These are phyloP conservation scores for Suhomyces maxii DNA, from an alignment of 1,139 yeast genomes.

Conservation along the genomic window DNA sequence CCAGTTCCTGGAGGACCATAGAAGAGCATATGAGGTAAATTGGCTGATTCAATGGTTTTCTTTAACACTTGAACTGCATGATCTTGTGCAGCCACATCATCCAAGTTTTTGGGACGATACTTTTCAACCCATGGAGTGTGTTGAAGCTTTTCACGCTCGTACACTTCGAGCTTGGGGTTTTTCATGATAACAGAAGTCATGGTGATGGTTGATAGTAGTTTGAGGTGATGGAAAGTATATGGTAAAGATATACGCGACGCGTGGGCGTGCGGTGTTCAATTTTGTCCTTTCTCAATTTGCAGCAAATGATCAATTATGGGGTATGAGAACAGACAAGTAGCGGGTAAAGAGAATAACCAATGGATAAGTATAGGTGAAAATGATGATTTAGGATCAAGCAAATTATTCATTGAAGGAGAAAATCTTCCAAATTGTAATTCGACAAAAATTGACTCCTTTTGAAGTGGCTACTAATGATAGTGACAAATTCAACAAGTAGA, in stretches of 20 bases:
- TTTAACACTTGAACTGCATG: conserved; percentile 86
- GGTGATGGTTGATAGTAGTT: background rate
- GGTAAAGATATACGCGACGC: background rate
- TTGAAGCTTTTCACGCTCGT: conserved; percentile 45
- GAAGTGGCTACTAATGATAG: no score
- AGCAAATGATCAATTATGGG: no score
- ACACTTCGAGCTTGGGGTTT: conserved; percentile 25
- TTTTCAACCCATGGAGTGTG: conserved; percentile 80
- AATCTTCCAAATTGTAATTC: no score
- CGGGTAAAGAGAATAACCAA: no score
- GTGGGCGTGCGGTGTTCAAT: conserved; percentile 5
- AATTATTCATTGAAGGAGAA: no score
- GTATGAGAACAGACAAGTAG: no score
- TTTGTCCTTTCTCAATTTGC: background rate
- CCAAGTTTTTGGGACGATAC: conserved; percentile 79
- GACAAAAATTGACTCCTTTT: no score
- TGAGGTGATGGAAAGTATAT: background rate
- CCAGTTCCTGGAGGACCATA: conserved; percentile 99
- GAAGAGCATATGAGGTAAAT: conserved; percentile 92
- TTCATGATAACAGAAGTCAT: conserved; percentile 21
- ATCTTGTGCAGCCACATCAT: conserved; percentile 89
- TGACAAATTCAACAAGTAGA: no score
- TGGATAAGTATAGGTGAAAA: no score
- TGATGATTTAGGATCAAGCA: no score
- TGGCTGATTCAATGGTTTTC: conserved; percentile 74